Base-by-base conservation (phyloP, 2,329 filamentous ascomycete species). In the Cordyceps cateniannulata region DNA sequence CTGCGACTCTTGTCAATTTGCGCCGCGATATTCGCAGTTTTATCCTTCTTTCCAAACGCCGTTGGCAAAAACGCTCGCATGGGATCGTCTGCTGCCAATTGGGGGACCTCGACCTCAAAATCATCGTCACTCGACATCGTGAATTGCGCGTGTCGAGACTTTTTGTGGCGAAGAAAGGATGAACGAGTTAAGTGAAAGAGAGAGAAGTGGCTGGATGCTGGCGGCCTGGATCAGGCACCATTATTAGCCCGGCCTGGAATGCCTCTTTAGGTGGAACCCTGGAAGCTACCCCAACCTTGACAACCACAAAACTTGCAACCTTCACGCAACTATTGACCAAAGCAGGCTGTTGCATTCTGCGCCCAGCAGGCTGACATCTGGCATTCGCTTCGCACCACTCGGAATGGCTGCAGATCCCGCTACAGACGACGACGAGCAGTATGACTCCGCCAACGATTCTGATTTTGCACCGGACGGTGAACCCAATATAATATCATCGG, bases 1-100 rank as follows among this genome's bases (percentile, higher is more conserved):
- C 93, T 82, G 71, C 88, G 89, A 67, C 87, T 90, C 67, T 86
- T 84, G 68, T 93, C 86, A 66, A 98, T 89, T 75, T 96, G 93
- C 61, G 87, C 87, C 58, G 86, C 84, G 65, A 93, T 81, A 73
- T 96, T 85, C 67, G 89, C 79, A 64, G 87, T 84, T 67, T 85
- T 87, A 42, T 85, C 81, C 71, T 89, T 88, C 73, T 93, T 96
- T 57, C 93, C 93, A 71, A 98, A 97, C 0, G 90, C 85, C 2
- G 86, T 81, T 0, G 93, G 93, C 63, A 97, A 77, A 70, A 92
- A 96, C 55, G 85, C 82, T 69, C 87, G 83, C 80, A 93, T 83
- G 45, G 87, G 86, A 64, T 91, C 88, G 70, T 91, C 84, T 22
- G 76, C 77, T 38, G 81, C 79, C 63, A 87, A 68, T 38, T 79